These are phyloP conservation scores for Solanum etuberosum DNA, from an alignment of 257 asterid genomes.

Conservation along the genomic window DNA sequence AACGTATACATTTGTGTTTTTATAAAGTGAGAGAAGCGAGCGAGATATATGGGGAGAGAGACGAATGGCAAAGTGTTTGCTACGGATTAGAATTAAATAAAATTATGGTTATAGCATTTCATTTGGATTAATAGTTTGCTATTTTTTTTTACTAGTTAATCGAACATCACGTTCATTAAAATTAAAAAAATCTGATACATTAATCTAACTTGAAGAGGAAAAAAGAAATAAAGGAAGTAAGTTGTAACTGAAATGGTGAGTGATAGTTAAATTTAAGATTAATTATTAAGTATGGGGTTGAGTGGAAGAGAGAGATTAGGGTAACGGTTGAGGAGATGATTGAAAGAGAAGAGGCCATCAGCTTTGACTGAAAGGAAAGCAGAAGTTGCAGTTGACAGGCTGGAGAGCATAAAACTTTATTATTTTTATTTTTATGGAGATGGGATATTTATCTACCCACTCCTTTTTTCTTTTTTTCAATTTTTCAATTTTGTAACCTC, in stretches of 20 bases:
- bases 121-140: too few species aligned
- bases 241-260: slow-evolving; percentile 13
- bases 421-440: neutral
- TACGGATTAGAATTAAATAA: too few species aligned
- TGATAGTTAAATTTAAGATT: neutral
- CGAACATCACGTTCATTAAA: too few species aligned
- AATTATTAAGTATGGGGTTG: neutral
- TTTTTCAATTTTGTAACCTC: neutral
- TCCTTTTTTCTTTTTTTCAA: neutral
- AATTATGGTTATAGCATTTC: too few species aligned
- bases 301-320: neutral
- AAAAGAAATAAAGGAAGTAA: neutral
- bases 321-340: slow-evolving; percentile 14
- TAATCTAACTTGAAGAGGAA: too few species aligned
- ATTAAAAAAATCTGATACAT: too few species aligned
- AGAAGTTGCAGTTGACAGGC: slow-evolving; percentile 29
- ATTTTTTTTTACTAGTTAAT: too few species aligned
- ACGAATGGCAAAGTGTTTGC: too few species aligned
- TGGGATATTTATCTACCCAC: slow-evolving; percentile 4
- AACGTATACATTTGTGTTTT: too few species aligned
- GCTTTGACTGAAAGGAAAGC: slow-evolving; percentile 48
- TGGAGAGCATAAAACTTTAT: slow-evolving; percentile 43
- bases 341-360: slow-evolving; percentile 12
- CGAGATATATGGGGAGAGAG: too few species aligned
- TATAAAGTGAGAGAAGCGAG: too few species aligned